Evolutionary conservation across 768 basidiomycete genomes (phyloP), one percentile per base, ranked within the genome.

Genomic region (Psilocybe cyanescens): DNA sequence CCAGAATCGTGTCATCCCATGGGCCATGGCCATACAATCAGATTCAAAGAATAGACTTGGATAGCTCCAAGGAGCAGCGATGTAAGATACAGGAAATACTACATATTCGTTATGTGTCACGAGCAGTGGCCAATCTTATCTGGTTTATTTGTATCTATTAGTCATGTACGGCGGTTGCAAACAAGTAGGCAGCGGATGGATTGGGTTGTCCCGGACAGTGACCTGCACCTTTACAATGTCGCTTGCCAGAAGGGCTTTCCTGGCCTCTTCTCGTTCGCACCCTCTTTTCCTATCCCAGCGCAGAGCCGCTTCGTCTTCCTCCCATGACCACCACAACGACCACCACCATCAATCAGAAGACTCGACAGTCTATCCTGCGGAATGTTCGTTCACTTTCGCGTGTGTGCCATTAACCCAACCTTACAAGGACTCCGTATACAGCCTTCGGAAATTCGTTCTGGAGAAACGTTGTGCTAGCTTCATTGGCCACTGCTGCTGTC

Each of bases 401-500:
- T 35, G 9, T 55, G 37, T 37, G 41, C 24, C 3, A 12, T 35
- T 62, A 11, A 41, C 39, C 54, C 12, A 53, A 17, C 62, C 41
- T 47, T 44, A 59, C 37, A 39, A 45, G 44, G 59, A 35, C 33
- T 24, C 31, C 31, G n/a, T 17, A 16, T 53, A 16, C 60, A 90
- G 92, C 82, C 31, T 93, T 93, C 70, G 74, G 76, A 29, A 84
- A 82, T 33, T 77, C 86, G 19, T 82, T 89, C 70, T 93, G 92
- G 92, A 78, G 86, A 39, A 87, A 86, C 62, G 82, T 85, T 2
- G 66, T 88, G 41, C 61, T 91, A 24, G 73, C 80, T 24, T 79
- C 83, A 12, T 59, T 87, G 45, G 75, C 79, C 8, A 81, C 75
- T 46, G 84, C 79, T 46, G 83, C 79, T 9, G 82, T 83, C 62